A percentile compares a stretch with the other conserved stretches of the same genome.
Evolutionary conservation across 2,329 filamentous ascomycete species (phyloP).

Genomic region (Lojkania enalia): DNA sequence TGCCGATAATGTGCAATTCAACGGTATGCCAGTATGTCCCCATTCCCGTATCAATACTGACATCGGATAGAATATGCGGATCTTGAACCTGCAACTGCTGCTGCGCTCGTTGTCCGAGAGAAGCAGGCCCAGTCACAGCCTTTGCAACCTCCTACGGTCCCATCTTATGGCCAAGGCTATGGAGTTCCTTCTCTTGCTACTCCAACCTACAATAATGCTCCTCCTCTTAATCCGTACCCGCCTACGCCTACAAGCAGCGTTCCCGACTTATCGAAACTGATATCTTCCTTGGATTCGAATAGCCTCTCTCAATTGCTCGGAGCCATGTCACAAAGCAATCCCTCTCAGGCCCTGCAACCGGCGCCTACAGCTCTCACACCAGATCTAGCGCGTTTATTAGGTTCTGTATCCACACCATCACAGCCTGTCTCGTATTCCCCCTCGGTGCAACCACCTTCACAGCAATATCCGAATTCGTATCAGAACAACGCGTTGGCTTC

Average conservation of each 20-base stretch:
- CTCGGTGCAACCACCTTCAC: conserved; percentile 26
- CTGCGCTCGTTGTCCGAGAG: conserved; percentile 76
- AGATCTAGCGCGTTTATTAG: conserved; percentile 46
- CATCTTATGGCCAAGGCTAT: conserved; percentile 30
- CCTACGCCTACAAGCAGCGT: conserved; percentile 33
- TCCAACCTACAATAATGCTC: conserved; percentile 39
- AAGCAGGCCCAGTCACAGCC: conserved; percentile 55
- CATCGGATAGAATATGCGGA: conserved; percentile 70
- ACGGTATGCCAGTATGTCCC: conserved; percentile 54
- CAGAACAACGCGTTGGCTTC: conserved; percentile 37
- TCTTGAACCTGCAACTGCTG: conserved; percentile 75
- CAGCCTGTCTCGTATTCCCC: conserved; percentile 28
- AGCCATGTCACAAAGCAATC: conserved; percentile 52
- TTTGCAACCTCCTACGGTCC: conserved; percentile 33
- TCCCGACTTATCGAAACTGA: conserved; percentile 59
- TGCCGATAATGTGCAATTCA: conserved; percentile 76
- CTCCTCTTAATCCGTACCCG: conserved; percentile 38
- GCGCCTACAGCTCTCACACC: conserved; percentile 35
- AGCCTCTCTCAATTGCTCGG: conserved; percentile 72
- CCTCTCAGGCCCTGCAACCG: conserved; percentile 47
- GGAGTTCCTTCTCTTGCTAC: conserved; percentile 29
- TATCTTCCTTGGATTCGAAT: conserved; percentile 68
- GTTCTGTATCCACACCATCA: conserved; percentile 33
- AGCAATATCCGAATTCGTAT: conserved; percentile 42
- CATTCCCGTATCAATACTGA: conserved; percentile 20